Percentiles rank a stretch among this genome's conserved stretches.
These are phyloP conservation scores for Hamigera avellanea DNA, from an alignment of 495 filamentous ascomycete genomes.

Conservation along the genomic window DNA sequence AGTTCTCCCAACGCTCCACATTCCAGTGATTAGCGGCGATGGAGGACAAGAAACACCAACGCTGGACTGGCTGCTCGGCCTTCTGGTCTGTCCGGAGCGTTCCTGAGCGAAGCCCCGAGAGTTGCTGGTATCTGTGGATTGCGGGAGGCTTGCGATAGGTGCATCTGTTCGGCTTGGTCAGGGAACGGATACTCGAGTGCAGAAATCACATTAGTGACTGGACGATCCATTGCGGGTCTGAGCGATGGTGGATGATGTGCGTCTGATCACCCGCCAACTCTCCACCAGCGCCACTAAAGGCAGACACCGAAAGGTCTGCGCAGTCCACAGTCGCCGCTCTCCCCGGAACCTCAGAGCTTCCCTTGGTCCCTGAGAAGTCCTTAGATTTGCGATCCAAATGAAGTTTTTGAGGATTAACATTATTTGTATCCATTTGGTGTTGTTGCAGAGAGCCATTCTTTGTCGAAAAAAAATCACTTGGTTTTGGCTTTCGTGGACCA, in stretches of 20 bases:
- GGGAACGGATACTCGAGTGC: background rate
- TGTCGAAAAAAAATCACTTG: too few species aligned
- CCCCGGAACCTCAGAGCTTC: too few species aligned
- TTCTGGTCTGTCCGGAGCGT: constrained; percentile 7
- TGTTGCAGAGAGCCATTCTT: too few species aligned
- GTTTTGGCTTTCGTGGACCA: too few species aligned
- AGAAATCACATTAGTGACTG: constrained; percentile 1
- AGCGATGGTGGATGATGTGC: constrained; percentile 13
- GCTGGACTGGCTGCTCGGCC: background rate
- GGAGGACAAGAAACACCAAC: too few species aligned
- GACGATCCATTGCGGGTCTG: constrained; percentile 3
- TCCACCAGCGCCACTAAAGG: background rate
- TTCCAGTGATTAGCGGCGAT: constrained; percentile 3
- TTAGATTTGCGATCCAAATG: too few species aligned
- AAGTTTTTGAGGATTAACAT: too few species aligned
- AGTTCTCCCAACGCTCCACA: constrained; percentile 3
- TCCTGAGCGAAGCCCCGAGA: constrained; percentile 10
- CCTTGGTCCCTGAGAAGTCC: too few species aligned
- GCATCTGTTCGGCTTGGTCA: constrained; percentile 2
- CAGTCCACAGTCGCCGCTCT: too few species aligned
- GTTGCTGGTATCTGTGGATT: constrained; percentile 7
- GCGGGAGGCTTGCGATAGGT: constrained; percentile 6
- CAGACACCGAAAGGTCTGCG: background rate
- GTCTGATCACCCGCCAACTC: constrained; percentile 5
- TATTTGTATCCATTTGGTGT: too few species aligned